Percentiles rank a stretch among this genome's conserved stretches.
Evolutionary conservation across 352 stramenopile species (phyloP).

Genomic region (Blastocystis sp.): DNA sequence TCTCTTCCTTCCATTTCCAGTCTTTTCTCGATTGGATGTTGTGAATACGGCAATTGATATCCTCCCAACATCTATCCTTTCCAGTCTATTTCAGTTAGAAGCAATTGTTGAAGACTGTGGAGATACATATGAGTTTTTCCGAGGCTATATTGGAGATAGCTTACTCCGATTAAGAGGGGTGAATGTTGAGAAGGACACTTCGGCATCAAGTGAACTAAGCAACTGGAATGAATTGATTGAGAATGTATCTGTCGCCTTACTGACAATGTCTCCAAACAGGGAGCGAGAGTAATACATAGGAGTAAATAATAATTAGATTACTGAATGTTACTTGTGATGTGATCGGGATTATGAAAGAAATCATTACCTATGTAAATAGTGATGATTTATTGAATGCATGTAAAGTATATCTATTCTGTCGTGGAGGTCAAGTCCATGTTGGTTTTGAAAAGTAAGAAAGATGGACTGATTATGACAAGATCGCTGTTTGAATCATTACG

Average conservation of each 20-base stretch:
- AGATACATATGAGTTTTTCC: background rate
- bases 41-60: background rate
- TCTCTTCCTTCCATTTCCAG: background rate
- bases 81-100: background rate
- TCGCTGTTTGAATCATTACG: background rate
- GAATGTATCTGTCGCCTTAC: background rate
- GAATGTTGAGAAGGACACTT: background rate
- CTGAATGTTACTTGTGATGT: background rate
- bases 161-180: background rate
- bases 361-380: background rate
- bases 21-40: background rate
- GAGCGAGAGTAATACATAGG: background rate
- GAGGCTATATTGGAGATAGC: too few species aligned
- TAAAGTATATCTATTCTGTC: slow-evolving; percentile 20
- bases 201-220: background rate
- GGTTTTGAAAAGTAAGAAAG: slow-evolving; percentile 17
- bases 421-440: slow-evolving; percentile 15
- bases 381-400: slow-evolving; percentile 10
- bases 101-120: background rate
- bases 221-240: background rate
- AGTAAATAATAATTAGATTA: background rate
- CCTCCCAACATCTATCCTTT: background rate
- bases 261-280: background rate
- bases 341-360: slow-evolving; percentile 20
- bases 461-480: background rate